Evolutionary conservation across 2,329 filamentous ascomycete species (phyloP), one percentile per base, ranked within the genome.

Genomic region (Alternaria panax): DNA sequence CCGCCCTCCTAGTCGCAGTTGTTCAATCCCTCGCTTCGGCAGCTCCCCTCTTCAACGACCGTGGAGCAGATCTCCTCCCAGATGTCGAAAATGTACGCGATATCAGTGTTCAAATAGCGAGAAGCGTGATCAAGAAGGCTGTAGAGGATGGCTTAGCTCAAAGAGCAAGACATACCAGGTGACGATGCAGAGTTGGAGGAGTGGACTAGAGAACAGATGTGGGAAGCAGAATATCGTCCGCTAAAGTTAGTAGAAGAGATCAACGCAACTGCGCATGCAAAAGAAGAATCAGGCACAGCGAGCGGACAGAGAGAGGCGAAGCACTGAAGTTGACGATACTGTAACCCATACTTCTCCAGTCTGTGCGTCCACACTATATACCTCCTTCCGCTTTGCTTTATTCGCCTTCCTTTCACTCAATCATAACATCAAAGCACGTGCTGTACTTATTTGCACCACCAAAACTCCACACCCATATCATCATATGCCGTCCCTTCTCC

Each of bases 161-260:
- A 86, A 57, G 84, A 89, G 65, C 72, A 86, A 58, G 84, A 79
- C 0, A 93, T 96, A 43, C 92, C 92, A 0, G 76, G 74, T 11
- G 71, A 80, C 6, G 81, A 87, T 1, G 79, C 70, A 0, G 84
- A 87, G 3, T 68, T 92, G 32, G 87, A 91, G 55, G 85, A 85
- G 57, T 94, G 91, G 91, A 88, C 93, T 59, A 76, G 83, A 25
- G 88, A 88, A 79, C 91, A 93, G 81, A 93, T 93, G 91, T 93
- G 91, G 91, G 81, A 90, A 62, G 84, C 91, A 0, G 83, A 82
- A 48, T 94, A 93, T 74, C 78, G 90, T 25, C 85, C 86, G 1
- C 74, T 92, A 66, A 85, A 83, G 72, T 80, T 83, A 34, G 87
- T 92, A 5, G 79, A 65, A 20, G 78, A 81, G 27, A 77, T 80